Percentiles rank a stretch among this genome's conserved stretches.
Conservation (phyloP, 2,329 filamentous ascomycete species). For the Cordyceps farinosa region DNA sequence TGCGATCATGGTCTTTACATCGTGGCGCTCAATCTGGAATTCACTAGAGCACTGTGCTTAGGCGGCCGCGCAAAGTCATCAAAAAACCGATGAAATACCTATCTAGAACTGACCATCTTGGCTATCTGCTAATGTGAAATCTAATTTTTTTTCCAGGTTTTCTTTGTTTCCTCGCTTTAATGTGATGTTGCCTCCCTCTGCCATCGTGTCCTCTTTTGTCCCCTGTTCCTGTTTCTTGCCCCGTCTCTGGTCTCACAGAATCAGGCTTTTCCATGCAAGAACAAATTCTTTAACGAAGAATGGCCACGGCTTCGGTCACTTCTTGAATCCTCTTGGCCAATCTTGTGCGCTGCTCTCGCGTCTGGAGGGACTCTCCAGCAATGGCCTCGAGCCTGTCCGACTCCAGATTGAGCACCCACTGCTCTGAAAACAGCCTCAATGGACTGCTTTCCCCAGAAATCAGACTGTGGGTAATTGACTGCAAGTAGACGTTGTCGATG, state of each 20-base stretch:
- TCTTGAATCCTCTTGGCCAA: neutral
- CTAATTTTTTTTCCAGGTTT: neutral
- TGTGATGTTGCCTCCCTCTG: too few species aligned
- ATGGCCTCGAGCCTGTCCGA: neutral
- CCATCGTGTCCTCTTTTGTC: neutral
- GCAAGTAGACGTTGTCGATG: conserved; percentile 34
- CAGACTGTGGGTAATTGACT: conserved; percentile 28
- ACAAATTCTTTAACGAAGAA: neutral
- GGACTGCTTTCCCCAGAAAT: conserved; percentile 27
- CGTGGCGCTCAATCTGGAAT: too few species aligned
- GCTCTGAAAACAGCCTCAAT: neutral
- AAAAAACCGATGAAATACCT: too few species aligned
- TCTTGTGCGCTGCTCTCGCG: neutral
- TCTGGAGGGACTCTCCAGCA: neutral
- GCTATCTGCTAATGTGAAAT: too few species aligned
- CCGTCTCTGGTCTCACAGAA: neutral
- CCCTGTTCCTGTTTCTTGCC: neutral
- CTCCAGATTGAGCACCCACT: conserved; percentile 9
- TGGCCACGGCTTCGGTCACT: neutral
- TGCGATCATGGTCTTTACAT: too few species aligned
- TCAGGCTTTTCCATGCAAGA: neutral
- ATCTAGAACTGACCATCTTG: too few species aligned
- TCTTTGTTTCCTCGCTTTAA: neutral
- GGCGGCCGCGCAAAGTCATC: too few species aligned
- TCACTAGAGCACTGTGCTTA: too few species aligned